phyloP scores from a whole-genome alignment of 306 rosid species.

The Casuarina equisetifolia region DNA sequence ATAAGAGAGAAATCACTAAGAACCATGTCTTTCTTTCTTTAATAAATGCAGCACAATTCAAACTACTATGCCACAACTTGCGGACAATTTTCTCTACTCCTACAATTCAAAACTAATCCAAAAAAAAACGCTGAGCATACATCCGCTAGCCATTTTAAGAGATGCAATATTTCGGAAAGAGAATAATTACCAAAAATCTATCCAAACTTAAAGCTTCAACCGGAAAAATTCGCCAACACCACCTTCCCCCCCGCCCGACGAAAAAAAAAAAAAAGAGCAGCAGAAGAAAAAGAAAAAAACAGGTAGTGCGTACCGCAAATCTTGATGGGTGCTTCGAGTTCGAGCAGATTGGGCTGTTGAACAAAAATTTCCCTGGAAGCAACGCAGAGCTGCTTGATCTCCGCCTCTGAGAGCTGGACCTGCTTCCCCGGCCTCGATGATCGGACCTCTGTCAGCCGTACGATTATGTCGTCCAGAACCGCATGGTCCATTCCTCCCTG shows the following conservation, averaged over 20 bases:
- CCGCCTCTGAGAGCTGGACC: slow-evolving; percentile 86
- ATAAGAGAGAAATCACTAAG: background rate
- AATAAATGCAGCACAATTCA: background rate
- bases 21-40: too few relatives aligned
- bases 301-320: slow-evolving; percentile 62
- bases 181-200: background rate
- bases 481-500: slow-evolving; percentile 67
- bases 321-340: slow-evolving; percentile 95
- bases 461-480: slow-evolving; percentile 81
- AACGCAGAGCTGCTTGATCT: slow-evolving; percentile 87
- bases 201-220: background rate
- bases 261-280: background rate
- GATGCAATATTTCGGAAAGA: background rate
- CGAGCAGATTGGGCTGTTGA: slow-evolving; percentile 85
- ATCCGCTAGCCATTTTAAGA: background rate
- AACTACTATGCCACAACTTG: background rate
- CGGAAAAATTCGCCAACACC: background rate
- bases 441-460: slow-evolving; percentile 81
- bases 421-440: slow-evolving; percentile 81
- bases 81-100: background rate
- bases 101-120: background rate
- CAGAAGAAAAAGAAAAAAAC: background rate
- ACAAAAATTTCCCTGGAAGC: slow-evolving; percentile 79
- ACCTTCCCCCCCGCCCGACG: too few relatives aligned
- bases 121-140: background rate